Base-by-base conservation (phyloP, 2,329 filamentous ascomycete species). In the Tolypocladium ovalisporum region DNA sequence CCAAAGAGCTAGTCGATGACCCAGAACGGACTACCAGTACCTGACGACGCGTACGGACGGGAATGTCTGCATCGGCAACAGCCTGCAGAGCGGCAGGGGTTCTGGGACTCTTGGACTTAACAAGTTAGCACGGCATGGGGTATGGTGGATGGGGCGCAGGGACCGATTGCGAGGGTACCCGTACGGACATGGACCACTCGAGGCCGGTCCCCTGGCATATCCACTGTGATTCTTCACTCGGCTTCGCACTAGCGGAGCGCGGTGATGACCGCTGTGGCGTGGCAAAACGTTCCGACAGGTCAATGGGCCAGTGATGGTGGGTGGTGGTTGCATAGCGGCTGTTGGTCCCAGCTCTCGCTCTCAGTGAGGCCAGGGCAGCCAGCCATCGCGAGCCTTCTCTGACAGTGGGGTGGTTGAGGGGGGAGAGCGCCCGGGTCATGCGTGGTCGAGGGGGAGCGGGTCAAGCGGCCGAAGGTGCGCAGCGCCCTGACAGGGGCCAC, bases 21-120 rank as follows among this genome's bases (percentile, higher is more conserved):
- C 19, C n/a, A n/a, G n/a, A n/a, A n/a, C n/a, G n/a, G n/a, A n/a
- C n/a, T n/a, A n/a, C n/a, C n/a, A 32, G 49, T 19, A n/a, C 13
- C 27, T 34, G 49, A 40, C 37, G 19, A 47, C n/a, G 22, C 35
- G 34, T 22, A 24, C 24, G 52, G 51, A 37, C 53, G 36, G 59
- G 51, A 47, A 44, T 49, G 36, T 57, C 55, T 58, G 40, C 59
- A 55, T 58, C 35, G 42, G 53, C 53, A 13, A 56, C 37, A 49
- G 55, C 47, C n/a, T 57, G 49, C 57, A 55, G 51, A 39, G 53
- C 42, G 29, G 44, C 36, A 42, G 44, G 56, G 56, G 36, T 27
- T 32, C 22, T 47, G 27, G n/a, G 56, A 13, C 56, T 44, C 19
- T 27, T 47, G 22, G 42, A 24, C 39, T 7, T 12, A 58, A 40